Percentiles rank a stretch among this genome's conserved stretches.
Evolutionary conservation across 2,329 filamentous ascomycete species (phyloP).

Genomic region (Beauveria brongniartii): DNA sequence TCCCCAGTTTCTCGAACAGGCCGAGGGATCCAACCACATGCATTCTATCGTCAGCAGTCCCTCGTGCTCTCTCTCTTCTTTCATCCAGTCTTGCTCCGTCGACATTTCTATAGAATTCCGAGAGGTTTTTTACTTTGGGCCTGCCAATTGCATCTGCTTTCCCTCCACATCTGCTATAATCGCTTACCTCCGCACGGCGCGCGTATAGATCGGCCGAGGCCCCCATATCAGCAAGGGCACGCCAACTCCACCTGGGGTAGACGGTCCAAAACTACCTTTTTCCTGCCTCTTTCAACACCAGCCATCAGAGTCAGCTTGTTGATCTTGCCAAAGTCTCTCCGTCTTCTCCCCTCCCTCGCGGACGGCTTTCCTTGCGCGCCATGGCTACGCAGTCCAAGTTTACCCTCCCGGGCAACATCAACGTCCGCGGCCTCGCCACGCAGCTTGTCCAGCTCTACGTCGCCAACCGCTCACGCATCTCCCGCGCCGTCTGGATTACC

Average conservation of each 20-base stretch:
- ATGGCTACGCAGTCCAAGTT: constrained; percentile 10
- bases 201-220: constrained; percentile 6
- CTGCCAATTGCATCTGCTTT: not conserved
- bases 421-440: constrained; percentile 55
- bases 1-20: constrained; percentile 8
- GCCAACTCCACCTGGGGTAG: constrained; percentile 4
- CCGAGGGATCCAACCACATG: constrained; percentile 13
- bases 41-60: constrained; percentile 10
- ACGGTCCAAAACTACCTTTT: not conserved
- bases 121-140: not conserved
- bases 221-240: not conserved
- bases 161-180: not conserved
- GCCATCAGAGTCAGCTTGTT: not conserved
- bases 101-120: not conserved
- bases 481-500: constrained; percentile 73
- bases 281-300: not conserved
- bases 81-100: not conserved
- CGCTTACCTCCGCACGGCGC: not conserved
- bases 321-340: not conserved
- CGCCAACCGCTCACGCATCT: constrained; percentile 72
- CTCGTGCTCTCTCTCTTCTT: constrained; percentile 1
- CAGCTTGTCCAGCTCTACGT: constrained; percentile 67
- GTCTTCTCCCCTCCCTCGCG: not conserved
- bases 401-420: constrained; percentile 33
- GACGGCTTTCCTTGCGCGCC: not conserved